Percentiles rank a stretch among this genome's conserved stretches.
Conservation (phyloP, 352 stramenopile species). For the Phytophthora idaei region DNA sequence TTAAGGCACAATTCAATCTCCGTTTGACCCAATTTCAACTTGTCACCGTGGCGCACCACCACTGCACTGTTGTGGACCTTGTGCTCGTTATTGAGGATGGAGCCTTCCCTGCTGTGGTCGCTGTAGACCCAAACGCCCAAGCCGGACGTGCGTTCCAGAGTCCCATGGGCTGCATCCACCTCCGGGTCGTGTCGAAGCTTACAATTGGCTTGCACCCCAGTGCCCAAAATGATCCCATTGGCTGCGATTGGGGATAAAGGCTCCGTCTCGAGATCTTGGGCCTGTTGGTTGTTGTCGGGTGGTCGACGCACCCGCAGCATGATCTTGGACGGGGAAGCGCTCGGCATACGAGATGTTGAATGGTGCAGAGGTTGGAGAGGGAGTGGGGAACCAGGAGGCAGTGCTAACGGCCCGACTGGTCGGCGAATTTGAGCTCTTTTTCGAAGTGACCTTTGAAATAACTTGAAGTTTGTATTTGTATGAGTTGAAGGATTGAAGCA, state of each 20-base stretch:
- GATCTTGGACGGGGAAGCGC: conserved; percentile 16
- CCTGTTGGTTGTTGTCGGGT: conserved; percentile 23
- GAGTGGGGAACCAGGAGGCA: not conserved
- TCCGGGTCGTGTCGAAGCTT: conserved; percentile 19
- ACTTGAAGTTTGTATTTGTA: conserved; percentile 1
- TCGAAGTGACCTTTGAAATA: not conserved
- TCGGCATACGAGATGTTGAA: conserved; percentile 13
- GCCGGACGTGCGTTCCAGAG: conserved; percentile 52
- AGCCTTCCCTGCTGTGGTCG: conserved; percentile 68
- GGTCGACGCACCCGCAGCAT: conserved; percentile 18
- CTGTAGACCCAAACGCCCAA: conserved; percentile 78
- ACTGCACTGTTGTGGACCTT: conserved; percentile 55
- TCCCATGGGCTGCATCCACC: conserved; percentile 47
- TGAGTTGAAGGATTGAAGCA: not conserved
- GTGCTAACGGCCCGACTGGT: conserved; percentile 3
- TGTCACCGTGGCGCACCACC: conserved; percentile 64
- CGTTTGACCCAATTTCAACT: conserved; percentile 56
- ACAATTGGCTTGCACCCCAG: conserved; percentile 10
- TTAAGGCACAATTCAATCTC: conserved; percentile 55
- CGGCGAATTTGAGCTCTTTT: not conserved
- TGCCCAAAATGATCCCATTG: conserved; percentile 26
- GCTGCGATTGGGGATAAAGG: conserved; percentile 4
- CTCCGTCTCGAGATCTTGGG: conserved; percentile 5
- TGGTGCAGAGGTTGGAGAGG: not conserved
- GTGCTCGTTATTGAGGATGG: conserved; percentile 44